Evolutionary conservation across 208 protist species (phyloP).

Genomic region (Acanthamoeba rhysodes): DNA sequence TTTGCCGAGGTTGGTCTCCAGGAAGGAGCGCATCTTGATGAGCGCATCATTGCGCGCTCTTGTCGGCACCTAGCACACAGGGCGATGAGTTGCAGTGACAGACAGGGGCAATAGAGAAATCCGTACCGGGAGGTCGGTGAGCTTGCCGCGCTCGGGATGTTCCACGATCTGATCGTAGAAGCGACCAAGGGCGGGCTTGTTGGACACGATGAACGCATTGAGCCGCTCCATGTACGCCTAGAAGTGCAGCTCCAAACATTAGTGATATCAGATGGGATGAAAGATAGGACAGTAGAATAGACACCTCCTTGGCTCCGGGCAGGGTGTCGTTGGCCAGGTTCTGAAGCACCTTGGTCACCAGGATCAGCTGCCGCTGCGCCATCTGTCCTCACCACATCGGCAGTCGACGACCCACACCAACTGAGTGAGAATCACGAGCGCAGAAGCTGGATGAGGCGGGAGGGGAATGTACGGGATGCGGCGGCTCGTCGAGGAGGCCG

Average conservation of each 20-base stretch:
- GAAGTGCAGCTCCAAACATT: too few species aligned
- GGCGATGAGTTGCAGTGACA: too few species aligned
- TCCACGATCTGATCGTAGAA: conserved; percentile 19
- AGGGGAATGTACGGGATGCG: background rate
- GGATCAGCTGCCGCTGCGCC: conserved; percentile 50
- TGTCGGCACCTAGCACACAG: too few species aligned
- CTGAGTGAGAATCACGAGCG: too few species aligned
- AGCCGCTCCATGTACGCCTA: conserved; percentile 3
- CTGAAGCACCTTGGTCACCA: conserved; percentile 60
- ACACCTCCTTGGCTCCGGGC: conserved; percentile 17
- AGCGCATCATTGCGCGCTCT: background rate
- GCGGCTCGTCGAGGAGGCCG: conserved; percentile 16
- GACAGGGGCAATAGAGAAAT: too few species aligned
- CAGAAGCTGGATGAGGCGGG: background rate
- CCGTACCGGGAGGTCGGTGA: background rate
- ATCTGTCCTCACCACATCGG: background rate
- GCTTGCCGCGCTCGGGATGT: background rate
- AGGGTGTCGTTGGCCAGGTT: conserved; percentile 66
- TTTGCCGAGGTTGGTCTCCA: background rate
- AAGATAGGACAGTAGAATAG: too few species aligned
- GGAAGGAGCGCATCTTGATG: background rate
- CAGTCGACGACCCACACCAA: background rate
- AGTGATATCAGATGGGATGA: too few species aligned
- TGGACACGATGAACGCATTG: conserved; percentile 12
- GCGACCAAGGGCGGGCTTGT: background rate